Evolutionary conservation across 495 filamentous ascomycete genomes (phyloP).

Genomic region (Hypoxylon intermedium): DNA sequence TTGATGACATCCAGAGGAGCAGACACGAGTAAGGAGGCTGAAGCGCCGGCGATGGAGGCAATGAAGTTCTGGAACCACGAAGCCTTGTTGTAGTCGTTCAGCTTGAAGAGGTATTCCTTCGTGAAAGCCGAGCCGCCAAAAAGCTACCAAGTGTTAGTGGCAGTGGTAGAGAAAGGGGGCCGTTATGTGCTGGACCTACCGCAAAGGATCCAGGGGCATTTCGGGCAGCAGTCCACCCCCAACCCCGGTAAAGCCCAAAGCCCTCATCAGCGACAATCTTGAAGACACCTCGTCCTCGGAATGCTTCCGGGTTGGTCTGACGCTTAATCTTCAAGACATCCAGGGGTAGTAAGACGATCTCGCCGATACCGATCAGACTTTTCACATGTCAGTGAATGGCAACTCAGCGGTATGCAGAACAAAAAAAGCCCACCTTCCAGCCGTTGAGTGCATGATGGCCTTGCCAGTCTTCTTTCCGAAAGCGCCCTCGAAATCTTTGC

Average conservation of each 20-base stretch:
- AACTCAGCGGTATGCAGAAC: too few relatives aligned
- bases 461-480: slow-evolving; percentile 98
- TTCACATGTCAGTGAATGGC: too few relatives aligned
- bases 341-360: slow-evolving; percentile 92
- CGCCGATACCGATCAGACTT: slow-evolving; percentile 93
- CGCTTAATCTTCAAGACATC: slow-evolving; percentile 99
- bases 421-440: slow-evolving; percentile 71
- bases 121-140: slow-evolving; percentile 98
- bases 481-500: slow-evolving; percentile 78
- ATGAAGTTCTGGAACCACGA: slow-evolving; percentile 96
- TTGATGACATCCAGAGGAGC: slow-evolving; percentile 98
- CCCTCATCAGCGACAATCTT: slow-evolving; percentile 92
- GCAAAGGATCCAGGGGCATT: slow-evolving; percentile 98
- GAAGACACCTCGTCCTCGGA: slow-evolving; percentile 90
- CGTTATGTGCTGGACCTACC: slow-evolving; percentile 59
- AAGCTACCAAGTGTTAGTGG: slow-evolving; percentile 62
- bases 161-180: neutral
- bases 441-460: slow-evolving; percentile 96
- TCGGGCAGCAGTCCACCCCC: slow-evolving; percentile 95
- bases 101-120: slow-evolving; percentile 89
- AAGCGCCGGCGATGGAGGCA: slow-evolving; percentile 91
- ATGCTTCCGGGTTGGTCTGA: slow-evolving; percentile 98
- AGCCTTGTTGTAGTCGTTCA: slow-evolving; percentile 94
- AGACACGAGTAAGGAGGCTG: slow-evolving; percentile 89
- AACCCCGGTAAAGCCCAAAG: slow-evolving; percentile 93